Percentiles rank a stretch among this genome's conserved stretches.
These are phyloP conservation scores for Favolaschia claudopus DNA, from an alignment of 768 basidiomycete species.

Conservation along the genomic window DNA sequence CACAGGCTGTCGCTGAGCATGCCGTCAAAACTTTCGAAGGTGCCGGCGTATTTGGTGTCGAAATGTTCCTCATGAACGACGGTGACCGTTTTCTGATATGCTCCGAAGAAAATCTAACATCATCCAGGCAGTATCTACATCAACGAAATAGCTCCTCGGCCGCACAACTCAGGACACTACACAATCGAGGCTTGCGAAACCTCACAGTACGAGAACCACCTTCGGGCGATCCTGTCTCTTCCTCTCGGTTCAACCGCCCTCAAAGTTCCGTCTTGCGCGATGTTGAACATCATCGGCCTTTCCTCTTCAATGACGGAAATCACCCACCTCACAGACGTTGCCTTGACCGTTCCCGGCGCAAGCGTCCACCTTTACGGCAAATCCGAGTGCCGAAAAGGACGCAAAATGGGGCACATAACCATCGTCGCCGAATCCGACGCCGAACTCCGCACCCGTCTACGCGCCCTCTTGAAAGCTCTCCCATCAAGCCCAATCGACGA, in stretches of 20 bases:
- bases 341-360: conserved; percentile 77
- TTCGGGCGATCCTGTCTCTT: conserved; percentile 89
- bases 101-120: neutral
- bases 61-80: conserved; percentile 93
- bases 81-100: conserved; percentile 56
- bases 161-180: conserved; percentile 98
- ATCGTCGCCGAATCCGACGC: conserved; percentile 85
- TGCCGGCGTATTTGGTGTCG: conserved; percentile 96
- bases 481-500: conserved; percentile 59
- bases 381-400: conserved; percentile 81
- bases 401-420: conserved; percentile 99
- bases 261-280: conserved; percentile 85
- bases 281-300: conserved; percentile 95
- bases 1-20: conserved; percentile 77
- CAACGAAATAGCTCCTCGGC: conserved; percentile 97
- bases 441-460: conserved; percentile 70
- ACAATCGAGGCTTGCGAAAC: conserved; percentile 97
- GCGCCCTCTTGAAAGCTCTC: conserved; percentile 73
- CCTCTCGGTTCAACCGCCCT: conserved; percentile 90
- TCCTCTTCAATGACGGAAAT: conserved; percentile 73
- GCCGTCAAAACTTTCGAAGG: conserved; percentile 83
- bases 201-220: conserved; percentile 97
- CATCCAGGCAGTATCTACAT: conserved; percentile 74
- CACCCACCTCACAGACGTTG: conserved; percentile 58
- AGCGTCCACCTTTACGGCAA: conserved; percentile 96